phyloP scores from a whole-genome alignment of 1,139 yeast genomes.

The Lodderomyces parapsilosis region DNA sequence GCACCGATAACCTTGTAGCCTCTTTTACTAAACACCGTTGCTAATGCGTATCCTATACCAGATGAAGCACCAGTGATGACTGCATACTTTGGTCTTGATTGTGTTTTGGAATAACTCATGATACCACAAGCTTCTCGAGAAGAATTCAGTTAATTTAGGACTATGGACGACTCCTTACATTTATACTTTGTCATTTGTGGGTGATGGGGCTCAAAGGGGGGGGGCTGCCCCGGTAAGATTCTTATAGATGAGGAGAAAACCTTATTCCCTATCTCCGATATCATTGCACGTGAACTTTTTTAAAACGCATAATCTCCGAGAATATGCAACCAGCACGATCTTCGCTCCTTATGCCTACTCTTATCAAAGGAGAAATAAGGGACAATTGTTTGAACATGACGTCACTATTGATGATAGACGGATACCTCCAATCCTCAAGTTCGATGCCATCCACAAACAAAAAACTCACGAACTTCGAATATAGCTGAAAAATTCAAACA shows the following conservation, averaged over 20 bases:
- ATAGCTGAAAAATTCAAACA: too few relatives aligned
- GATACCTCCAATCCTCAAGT: too few relatives aligned
- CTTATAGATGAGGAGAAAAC: neutral
- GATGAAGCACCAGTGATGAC: conserved; percentile 41
- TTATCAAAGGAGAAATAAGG: too few relatives aligned
- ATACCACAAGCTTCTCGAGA: neutral
- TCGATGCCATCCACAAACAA: too few relatives aligned
- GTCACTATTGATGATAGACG: too few relatives aligned
- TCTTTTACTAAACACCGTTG: conserved; percentile 25
- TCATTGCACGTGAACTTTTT: conserved; percentile 1
- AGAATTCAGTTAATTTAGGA: too few relatives aligned
- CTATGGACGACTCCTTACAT: too few relatives aligned
- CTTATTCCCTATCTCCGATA: neutral
- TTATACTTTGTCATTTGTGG: neutral
- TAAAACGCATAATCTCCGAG: neutral
- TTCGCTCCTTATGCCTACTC: too few relatives aligned
- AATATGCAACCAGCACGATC: too few relatives aligned
- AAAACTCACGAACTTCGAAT: too few relatives aligned
- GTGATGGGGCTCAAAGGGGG: neutral
- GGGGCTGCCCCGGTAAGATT: too few relatives aligned
- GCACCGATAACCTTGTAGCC: conserved; percentile 39
- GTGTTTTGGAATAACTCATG: neutral
- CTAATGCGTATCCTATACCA: conserved; percentile 38
- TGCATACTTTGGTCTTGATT: conserved; percentile 20
- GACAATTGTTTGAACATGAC: too few relatives aligned